Conservation (phyloP, 2,329 filamentous ascomycete genomes). For the Spiromastix sp. region DNA sequence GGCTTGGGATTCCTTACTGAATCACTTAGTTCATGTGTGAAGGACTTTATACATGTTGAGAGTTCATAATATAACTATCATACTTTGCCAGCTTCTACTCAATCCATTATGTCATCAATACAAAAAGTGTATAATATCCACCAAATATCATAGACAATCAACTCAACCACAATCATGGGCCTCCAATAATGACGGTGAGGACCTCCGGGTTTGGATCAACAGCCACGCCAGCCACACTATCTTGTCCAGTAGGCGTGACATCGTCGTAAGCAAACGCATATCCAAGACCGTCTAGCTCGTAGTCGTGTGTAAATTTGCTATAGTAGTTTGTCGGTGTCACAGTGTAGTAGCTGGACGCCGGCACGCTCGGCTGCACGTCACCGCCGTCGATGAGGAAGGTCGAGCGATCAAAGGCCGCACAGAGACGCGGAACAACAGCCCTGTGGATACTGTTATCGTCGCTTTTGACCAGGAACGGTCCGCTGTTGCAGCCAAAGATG, state of each 20-base stretch:
- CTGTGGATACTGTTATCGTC: slow-evolving; percentile 33
- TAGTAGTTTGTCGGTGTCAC: slow-evolving; percentile 37
- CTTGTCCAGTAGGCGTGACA: slow-evolving; percentile 48
- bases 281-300: slow-evolving; percentile 49
- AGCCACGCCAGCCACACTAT: slow-evolving; percentile 45
- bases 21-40: no score
- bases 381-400: slow-evolving; percentile 39
- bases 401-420: slow-evolving; percentile 41
- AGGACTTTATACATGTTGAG: no score
- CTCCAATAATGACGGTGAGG: slow-evolving; percentile 40
- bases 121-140: no score
- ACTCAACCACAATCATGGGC: no score
- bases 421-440: slow-evolving; percentile 39
- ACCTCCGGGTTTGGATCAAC: slow-evolving; percentile 36
- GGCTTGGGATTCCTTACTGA: no score
- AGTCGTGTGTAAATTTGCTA: slow-evolving; percentile 44
- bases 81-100: no score
- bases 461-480: slow-evolving; percentile 33
- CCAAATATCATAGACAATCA: no score
- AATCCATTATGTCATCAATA: no score
- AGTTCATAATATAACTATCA: no score
- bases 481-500: slow-evolving; percentile 44
- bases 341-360: slow-evolving; percentile 35
- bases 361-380: slow-evolving; percentile 34
- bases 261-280: slow-evolving; percentile 63